Evolutionary conservation across 352 stramenopile genomes (phyloP).

Genomic region (Pythium myriotylum): DNA sequence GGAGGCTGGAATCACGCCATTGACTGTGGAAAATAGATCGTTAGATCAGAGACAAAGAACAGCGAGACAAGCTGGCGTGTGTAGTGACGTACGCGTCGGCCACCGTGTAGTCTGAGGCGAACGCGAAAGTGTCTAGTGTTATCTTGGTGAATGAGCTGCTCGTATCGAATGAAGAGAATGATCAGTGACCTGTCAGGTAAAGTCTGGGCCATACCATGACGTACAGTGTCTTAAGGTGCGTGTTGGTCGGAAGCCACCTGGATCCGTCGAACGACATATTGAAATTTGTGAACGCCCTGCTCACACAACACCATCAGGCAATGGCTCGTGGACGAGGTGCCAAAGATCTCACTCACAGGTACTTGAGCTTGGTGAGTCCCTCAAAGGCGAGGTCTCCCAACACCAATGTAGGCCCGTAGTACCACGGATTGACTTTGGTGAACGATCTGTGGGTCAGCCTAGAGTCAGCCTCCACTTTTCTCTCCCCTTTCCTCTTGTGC

Average conservation of each 20-base stretch:
- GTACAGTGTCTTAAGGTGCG: slow-evolving; percentile 23
- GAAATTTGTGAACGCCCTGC: slow-evolving; percentile 32
- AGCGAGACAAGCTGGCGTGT: slow-evolving; percentile 2
- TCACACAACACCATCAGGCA: neutral
- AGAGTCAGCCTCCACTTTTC: too few relatives aligned
- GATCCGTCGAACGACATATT: slow-evolving; percentile 27
- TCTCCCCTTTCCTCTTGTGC: too few relatives aligned
- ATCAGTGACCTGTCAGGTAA: neutral
- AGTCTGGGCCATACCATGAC: neutral
- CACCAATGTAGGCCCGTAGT: slow-evolving; percentile 25
- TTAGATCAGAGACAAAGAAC: slow-evolving; percentile 5
- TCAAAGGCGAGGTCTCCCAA: slow-evolving; percentile 22
- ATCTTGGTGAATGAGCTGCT: neutral
- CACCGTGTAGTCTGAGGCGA: too few relatives aligned
- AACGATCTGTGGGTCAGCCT: slow-evolving; percentile 23
- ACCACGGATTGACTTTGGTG: slow-evolving; percentile 15
- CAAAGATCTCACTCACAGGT: slow-evolving; percentile 19
- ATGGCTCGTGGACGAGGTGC: neutral
- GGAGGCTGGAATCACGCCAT: slow-evolving; percentile 37
- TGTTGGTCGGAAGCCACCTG: slow-evolving; percentile 23
- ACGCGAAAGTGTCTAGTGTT: neutral
- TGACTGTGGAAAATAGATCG: slow-evolving; percentile 27
- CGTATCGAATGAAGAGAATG: too few relatives aligned
- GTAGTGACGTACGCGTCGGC: neutral
- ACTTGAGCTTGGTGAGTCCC: slow-evolving; percentile 24